phyloP scores from a whole-genome alignment of 2,329 filamentous ascomycete species.

The Colletotrichum tamarilloi region DNA sequence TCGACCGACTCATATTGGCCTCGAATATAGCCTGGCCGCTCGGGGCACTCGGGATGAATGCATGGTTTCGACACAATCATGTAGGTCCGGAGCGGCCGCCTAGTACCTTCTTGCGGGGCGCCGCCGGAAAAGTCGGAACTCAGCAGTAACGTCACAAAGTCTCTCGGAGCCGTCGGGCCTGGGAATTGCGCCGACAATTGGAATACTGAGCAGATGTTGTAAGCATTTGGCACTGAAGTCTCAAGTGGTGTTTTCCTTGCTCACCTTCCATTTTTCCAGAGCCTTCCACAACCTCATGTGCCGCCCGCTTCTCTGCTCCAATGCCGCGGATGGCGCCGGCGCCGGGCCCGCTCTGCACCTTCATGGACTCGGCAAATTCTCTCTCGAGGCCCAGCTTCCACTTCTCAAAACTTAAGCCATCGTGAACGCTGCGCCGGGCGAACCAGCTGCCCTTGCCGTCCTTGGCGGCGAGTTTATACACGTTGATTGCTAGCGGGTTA shows the following conservation, averaged over 20 bases:
- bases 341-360: slow-evolving; percentile 75
- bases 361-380: slow-evolving; percentile 84
- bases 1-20: slow-evolving; percentile 94
- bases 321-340: slow-evolving; percentile 85
- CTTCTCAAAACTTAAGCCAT: slow-evolving; percentile 78
- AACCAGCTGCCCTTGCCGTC: slow-evolving; percentile 94
- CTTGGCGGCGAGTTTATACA: slow-evolving; percentile 83
- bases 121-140: slow-evolving; percentile 69
- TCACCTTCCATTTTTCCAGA: slow-evolving; percentile 73
- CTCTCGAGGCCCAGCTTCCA: slow-evolving; percentile 81
- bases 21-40: slow-evolving; percentile 78
- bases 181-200: slow-evolving; percentile 91
- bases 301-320: slow-evolving; percentile 81
- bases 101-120: slow-evolving; percentile 38
- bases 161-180: slow-evolving; percentile 85
- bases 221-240: slow-evolving; percentile 24
- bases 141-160: slow-evolving; percentile 85
- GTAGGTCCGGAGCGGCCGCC: slow-evolving; percentile 73
- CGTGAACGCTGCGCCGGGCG: slow-evolving; percentile 84
- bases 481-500: slow-evolving; percentile 79
- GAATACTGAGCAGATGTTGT: slow-evolving; percentile 67
- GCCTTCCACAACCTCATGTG: slow-evolving; percentile 67
- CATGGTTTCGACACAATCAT: slow-evolving; percentile 91
- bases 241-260: slow-evolving; percentile 17
- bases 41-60: slow-evolving; percentile 77